Evolutionary conservation across 495 filamentous ascomycete genomes (phyloP), one percentile per base, ranked within the genome.

Genomic region (Trichoderma erinaceum): DNA sequence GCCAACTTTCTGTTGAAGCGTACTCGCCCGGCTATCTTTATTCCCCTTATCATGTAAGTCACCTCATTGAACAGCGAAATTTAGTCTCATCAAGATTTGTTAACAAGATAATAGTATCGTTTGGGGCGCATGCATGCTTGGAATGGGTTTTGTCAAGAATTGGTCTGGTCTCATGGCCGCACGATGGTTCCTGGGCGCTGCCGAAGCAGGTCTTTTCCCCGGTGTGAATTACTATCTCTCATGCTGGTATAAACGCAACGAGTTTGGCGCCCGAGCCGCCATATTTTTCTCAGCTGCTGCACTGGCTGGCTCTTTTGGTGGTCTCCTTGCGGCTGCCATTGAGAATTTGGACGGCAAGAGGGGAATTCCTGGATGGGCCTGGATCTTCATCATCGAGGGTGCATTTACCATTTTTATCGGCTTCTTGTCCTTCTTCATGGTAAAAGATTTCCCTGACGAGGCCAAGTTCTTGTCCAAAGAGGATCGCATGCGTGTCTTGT

Each of bases 281-380:
- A 90, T 97, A 66, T 97, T 98, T 82, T 97, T 96, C 79, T 92
- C 90, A 6, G 90, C 92, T 0, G 93, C 92, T 0, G 91, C 92
- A 2, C 74, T 96, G 0, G 89, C 91, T 3, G 93, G 93, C 0
- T 93, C 91, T 1, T 97, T 96, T 67, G 92, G 92, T 76, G 92
- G 92, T 1, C 82, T 95, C 0, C 84, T 96, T 12, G 92, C 92
- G 0, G 89, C 89, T 1, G 91, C 88, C 4, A 94, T 93, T 71
- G 84, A 83, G 56, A 78, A 87, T 25, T 92, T 95, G 90, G 78
- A 90, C 71, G 89, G 89, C 32, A 75, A 89, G 27, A 89, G 85
- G 35, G 85, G 84, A 16, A 84, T 84, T 52, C 71, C 76, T 0
- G 91, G 92, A 3, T 95, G 92, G 92, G 84, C 88, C 0, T 96